Conservation (phyloP, 2,329 filamentous ascomycete genomes). For the Dothiorella sarmentorum region DNA sequence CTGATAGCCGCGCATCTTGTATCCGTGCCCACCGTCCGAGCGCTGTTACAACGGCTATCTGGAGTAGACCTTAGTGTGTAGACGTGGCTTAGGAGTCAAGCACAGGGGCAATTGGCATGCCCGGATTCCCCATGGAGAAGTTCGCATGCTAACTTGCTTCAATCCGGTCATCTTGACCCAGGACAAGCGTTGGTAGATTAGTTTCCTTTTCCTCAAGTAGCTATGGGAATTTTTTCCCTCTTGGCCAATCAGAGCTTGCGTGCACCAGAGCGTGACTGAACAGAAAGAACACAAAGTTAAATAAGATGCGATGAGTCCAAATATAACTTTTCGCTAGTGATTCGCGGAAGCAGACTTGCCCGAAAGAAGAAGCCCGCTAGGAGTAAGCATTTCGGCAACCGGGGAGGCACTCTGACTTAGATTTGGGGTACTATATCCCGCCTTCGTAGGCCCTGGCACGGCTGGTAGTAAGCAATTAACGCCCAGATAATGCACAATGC, state of each 20-base stretch:
- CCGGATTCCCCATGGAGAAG: too few species aligned
- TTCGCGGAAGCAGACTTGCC: neutral
- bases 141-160: too few species aligned
- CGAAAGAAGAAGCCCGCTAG: neutral
- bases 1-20: slow-evolving; percentile 14
- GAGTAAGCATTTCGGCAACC: neutral
- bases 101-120: neutral
- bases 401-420: neutral
- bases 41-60: neutral
- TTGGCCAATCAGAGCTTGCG: too few species aligned
- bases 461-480: slow-evolving; percentile 6
- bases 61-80: too few species aligned
- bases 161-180: neutral
- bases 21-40: slow-evolving; percentile 12
- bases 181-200: neutral
- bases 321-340: neutral
- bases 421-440: neutral
- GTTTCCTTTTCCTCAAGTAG: too few species aligned
- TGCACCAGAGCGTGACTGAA: too few species aligned
- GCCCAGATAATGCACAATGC: neutral
- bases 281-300: neutral
- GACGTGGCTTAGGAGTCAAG: too few species aligned
- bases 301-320: neutral
- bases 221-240: too few species aligned
- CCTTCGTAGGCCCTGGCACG: too few species aligned